Evolutionary conservation across 768 basidiomycete species (phyloP).

Genomic region (Panellus pusillus): DNA sequence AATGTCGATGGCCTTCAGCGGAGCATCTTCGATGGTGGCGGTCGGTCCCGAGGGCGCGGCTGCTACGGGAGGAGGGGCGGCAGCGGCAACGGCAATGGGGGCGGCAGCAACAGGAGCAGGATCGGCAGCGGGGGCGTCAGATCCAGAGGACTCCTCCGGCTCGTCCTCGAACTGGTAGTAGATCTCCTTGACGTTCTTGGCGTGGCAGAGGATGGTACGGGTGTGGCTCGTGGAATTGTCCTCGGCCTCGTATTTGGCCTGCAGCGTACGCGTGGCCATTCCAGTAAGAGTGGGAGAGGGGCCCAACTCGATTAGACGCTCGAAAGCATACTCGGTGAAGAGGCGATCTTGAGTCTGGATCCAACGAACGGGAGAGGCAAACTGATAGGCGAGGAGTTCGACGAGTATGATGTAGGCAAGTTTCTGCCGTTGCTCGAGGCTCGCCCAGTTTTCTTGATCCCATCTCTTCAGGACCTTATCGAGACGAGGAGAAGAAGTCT

Average conservation of each 20-base stretch:
- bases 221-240: slow-evolving; percentile 83
- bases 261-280: slow-evolving; percentile 88
- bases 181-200: slow-evolving; percentile 95
- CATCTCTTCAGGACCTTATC: slow-evolving; percentile 93
- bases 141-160: slow-evolving; percentile 42
- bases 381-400: slow-evolving; percentile 96
- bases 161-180: slow-evolving; percentile 98
- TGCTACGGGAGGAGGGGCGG: slow-evolving; percentile 42
- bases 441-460: slow-evolving; percentile 90
- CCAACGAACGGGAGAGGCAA: slow-evolving; percentile 98
- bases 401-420: slow-evolving; percentile 96
- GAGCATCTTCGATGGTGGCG: slow-evolving; percentile 82
- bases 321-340: slow-evolving; percentile 83
- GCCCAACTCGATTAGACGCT: slow-evolving; percentile 93
- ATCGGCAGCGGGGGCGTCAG: slow-evolving; percentile 35
- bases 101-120: slow-evolving; percentile 36
- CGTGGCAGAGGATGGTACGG: slow-evolving; percentile 85
- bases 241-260: slow-evolving; percentile 88
- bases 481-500: slow-evolving; percentile 92
- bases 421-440: slow-evolving; percentile 80
- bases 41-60: slow-evolving; percentile 61
- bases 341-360: slow-evolving; percentile 98
- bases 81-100: slow-evolving; percentile 40
- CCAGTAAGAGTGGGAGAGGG: slow-evolving; percentile 96
- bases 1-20: slow-evolving; percentile 88